Percentiles rank a stretch among this genome's conserved stretches.
phyloP scores from a whole-genome alignment of 2,329 filamentous ascomycete species.

The Cladophialophora psammophila region DNA sequence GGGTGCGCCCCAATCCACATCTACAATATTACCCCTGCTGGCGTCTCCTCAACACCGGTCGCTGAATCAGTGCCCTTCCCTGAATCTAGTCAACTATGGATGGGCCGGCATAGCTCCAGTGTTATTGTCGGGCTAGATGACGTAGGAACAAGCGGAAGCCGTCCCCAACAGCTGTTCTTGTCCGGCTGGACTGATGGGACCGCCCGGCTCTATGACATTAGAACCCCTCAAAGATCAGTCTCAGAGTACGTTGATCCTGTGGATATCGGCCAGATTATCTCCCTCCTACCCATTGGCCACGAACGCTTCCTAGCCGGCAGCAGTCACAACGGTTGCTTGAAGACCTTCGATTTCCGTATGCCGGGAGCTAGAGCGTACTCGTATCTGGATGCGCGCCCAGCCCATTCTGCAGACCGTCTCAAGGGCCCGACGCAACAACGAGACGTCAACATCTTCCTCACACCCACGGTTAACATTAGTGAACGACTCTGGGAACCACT shows the following conservation, averaged over 20 bases:
- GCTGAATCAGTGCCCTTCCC: conserved; percentile 14
- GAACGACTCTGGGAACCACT: conserved; percentile 37
- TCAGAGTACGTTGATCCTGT: conserved; percentile 62
- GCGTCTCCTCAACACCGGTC: conserved; percentile 45
- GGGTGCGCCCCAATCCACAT: conserved; percentile 56
- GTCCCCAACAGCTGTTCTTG: conserved; percentile 61
- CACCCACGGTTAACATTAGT: conserved; percentile 39
- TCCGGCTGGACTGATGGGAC: conserved; percentile 67
- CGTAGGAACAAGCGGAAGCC: conserved; percentile 39
- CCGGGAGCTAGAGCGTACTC: conserved; percentile 51
- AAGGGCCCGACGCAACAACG: conserved; percentile 31
- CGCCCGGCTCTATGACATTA: conserved; percentile 67
- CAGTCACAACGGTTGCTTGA: conserved; percentile 64
- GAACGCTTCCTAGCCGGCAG: conserved; percentile 66
- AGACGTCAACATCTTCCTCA: conserved; percentile 55
- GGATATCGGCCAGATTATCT: conserved; percentile 66
- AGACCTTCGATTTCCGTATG: conserved; percentile 68
- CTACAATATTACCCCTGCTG: conserved; percentile 59
- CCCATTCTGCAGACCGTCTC: background rate
- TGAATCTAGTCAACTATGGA: conserved; percentile 27
- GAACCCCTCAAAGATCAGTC: conserved; percentile 58
- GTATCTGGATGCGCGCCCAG: conserved; percentile 31
- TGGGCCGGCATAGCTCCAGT: conserved; percentile 43
- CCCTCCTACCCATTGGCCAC: conserved; percentile 63
- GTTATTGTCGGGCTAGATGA: conserved; percentile 48